phyloP scores from a whole-genome alignment of 768 basidiomycete species.

The Podaxis mareebaensis region DNA sequence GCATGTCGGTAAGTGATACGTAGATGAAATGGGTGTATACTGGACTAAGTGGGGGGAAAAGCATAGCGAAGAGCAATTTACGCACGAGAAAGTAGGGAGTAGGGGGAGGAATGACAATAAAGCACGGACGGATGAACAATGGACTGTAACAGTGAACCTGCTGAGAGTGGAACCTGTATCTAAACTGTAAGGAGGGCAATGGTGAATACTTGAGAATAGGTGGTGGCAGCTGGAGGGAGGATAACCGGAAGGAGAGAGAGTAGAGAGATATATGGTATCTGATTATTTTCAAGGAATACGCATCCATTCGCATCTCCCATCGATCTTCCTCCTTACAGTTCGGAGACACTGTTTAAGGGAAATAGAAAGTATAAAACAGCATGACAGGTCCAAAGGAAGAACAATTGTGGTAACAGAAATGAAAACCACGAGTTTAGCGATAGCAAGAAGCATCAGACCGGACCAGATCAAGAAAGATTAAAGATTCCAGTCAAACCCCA shows the following conservation, averaged over 20 bases:
- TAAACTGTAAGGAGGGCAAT: not conserved
- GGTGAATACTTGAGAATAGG: not conserved
- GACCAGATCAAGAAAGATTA: not conserved
- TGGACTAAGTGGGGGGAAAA: not conserved
- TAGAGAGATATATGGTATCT: constrained; percentile 1
- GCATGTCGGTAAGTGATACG: too few relatives aligned
- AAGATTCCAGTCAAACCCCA: not conserved
- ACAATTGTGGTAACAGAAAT: not conserved
- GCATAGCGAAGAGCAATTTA: constrained; percentile 1
- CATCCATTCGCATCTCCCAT: constrained; percentile 3
- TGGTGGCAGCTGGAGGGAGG: not conserved
- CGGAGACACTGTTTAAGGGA: constrained; percentile 7
- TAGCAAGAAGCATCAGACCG: not conserved
- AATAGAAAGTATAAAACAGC: not conserved
- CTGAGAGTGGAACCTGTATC: not conserved
- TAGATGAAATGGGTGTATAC: not conserved
- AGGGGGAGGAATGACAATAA: not conserved
- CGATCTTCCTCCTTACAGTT: constrained; percentile 10
- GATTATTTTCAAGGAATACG: not conserved
- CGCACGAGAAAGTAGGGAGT: not conserved
- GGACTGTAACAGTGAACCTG: not conserved
- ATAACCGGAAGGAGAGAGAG: not conserved
- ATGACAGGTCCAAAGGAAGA: not conserved
- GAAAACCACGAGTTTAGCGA: not conserved
- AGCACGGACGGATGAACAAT: not conserved